Base-by-base conservation (phyloP, 164 flowering plant genomes). In the Tetrastigma voinierianum region DNA sequence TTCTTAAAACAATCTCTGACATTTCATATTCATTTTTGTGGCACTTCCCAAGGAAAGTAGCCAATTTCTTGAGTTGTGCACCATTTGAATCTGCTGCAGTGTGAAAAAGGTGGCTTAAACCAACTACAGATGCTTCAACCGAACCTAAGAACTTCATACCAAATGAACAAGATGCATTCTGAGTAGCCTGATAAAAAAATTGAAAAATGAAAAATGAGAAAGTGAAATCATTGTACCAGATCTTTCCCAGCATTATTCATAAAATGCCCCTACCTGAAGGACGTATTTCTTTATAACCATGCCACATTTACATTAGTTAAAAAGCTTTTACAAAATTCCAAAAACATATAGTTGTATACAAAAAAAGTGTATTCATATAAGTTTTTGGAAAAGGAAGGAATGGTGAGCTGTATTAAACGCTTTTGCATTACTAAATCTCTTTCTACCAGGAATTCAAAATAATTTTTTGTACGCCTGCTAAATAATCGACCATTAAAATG, bases 101-200 rank as follows among this genome's bases (percentile, higher is more conserved):
- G 59, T 72, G 86, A 71, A 87, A 93, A 57, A 88, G 90, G 74
- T 93, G 82, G 73, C 86, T 90, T 57, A 89, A 62, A 66, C 98
- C 96, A 72, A 87, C 95, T n/a, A 89, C 86, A 61, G 88, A 89
- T 69, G 96, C 79, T 80, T 86, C 88, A 74, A 87, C 81, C 44
- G 83, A 78, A 59, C 91, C 93, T 57, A 93, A 73, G 56, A 82
- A 73, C 72, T 81, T 79, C 57, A 19, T 58, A 59, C 61, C 60
- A 54, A 7, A 56, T 51, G 81, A 62, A 63, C 66, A 24, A 18
- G 70, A 58, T 57, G 63, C 40, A 48, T 20, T 24, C 13, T 49
- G 69, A 62, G 66, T 51, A 68, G 60, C 79, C 87, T 80, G 80
- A 46, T 45, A 78, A 25, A 20, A 32, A 40, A 70, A 46, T 21